phyloP scores from a whole-genome alignment of 2,329 filamentous ascomycete species.

The Aspergillus carbonarius region DNA sequence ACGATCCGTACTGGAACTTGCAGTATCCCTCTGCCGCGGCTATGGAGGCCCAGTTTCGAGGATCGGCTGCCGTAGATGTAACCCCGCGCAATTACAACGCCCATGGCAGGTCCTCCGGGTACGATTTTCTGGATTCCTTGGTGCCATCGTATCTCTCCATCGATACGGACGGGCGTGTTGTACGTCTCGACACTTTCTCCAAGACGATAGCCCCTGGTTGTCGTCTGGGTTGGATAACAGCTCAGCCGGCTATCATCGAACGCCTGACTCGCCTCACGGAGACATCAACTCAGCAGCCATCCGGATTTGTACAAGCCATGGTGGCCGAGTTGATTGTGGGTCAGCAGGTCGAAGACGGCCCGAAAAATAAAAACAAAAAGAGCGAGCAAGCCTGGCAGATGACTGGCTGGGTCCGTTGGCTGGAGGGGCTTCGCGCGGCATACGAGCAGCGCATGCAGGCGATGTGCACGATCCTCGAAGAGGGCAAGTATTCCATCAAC shows the following conservation, averaged over 20 bases:
- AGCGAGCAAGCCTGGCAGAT: slow-evolving; percentile 69
- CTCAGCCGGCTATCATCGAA: slow-evolving; percentile 75
- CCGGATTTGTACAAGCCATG: slow-evolving; percentile 84
- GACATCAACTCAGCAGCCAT: slow-evolving; percentile 76
- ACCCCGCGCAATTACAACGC: slow-evolving; percentile 42
- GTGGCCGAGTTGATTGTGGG: slow-evolving; percentile 65
- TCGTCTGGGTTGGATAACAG: slow-evolving; percentile 86
- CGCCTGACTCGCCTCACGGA: slow-evolving; percentile 73
- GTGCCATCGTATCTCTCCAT: slow-evolving; percentile 78
- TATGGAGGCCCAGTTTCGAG: slow-evolving; percentile 34
- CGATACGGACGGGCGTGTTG: slow-evolving; percentile 81
- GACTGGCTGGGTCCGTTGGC: slow-evolving; percentile 87
- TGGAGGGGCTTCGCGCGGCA: slow-evolving; percentile 75
- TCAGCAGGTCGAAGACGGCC: slow-evolving; percentile 57
- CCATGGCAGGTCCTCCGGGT: slow-evolving; percentile 61
- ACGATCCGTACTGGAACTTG: slow-evolving; percentile 94
- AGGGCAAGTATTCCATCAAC: slow-evolving; percentile 66
- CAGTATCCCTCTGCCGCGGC: slow-evolving; percentile 74
- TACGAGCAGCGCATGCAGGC: slow-evolving; percentile 82
- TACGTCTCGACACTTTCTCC: slow-evolving; percentile 89
- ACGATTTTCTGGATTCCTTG: slow-evolving; percentile 76
- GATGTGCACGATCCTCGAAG: slow-evolving; percentile 74
- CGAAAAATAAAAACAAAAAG: slow-evolving; percentile 44
- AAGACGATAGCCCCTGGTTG: slow-evolving; percentile 91
- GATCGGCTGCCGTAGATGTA: slow-evolving; percentile 28